These are phyloP conservation scores for Arabidopsis suecica DNA, from an alignment of 345 rosid species.

Conservation along the genomic window DNA sequence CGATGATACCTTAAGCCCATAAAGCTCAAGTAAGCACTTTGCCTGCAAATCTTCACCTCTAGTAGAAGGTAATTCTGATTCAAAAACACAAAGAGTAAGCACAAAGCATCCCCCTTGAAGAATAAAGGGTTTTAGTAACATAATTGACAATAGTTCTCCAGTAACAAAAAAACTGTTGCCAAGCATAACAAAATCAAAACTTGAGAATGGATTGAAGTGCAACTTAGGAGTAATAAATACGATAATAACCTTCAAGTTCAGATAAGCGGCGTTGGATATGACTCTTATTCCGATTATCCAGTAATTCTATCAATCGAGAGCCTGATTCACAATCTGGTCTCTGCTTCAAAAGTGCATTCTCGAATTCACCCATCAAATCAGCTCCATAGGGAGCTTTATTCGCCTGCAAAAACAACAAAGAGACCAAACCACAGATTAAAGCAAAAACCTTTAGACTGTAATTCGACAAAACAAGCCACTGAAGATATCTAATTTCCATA, in stretches of 20 bases:
- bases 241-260: constrained; percentile 81
- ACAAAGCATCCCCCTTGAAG: background rate
- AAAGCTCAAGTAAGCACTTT: constrained; percentile 91
- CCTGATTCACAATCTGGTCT: constrained; percentile 63
- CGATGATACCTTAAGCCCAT: constrained; percentile 80
- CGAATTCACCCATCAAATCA: constrained; percentile 80
- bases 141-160: background rate
- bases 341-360: constrained; percentile 79
- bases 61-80: constrained; percentile 83
- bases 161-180: background rate
- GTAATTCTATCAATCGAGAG: constrained; percentile 54
- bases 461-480: constrained; percentile 2
- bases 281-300: constrained; percentile 61
- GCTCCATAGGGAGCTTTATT: constrained; percentile 48
- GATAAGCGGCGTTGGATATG: constrained; percentile 70
- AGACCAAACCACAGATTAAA: constrained; percentile 10
- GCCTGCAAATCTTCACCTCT: constrained; percentile 94
- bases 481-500: background rate
- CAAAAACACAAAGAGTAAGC: constrained; percentile 37
- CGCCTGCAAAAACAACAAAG: constrained; percentile 46
- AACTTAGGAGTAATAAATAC: background rate
- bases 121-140: background rate
- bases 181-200: constrained; percentile 12
- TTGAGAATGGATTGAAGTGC: constrained; percentile 1
- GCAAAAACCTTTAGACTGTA: background rate